Evolutionary conservation across 306 rosid species (phyloP).

Genomic region (Corylus avellana): DNA sequence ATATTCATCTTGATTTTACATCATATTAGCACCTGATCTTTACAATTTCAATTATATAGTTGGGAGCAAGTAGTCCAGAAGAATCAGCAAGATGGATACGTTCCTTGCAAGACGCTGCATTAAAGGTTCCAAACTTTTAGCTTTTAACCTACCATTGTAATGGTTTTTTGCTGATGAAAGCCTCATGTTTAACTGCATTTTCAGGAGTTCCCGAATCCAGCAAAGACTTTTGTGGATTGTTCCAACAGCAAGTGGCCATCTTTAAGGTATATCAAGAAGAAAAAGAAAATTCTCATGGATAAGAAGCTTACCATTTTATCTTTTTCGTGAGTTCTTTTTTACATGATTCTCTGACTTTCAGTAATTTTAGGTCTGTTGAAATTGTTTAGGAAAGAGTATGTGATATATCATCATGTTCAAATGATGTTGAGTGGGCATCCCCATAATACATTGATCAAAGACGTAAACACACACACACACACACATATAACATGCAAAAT

Average conservation of each 20-base stretch:
- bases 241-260: conserved; percentile 42
- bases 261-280: conserved; percentile 47
- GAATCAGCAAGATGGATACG: conserved; percentile 90
- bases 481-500: not conserved
- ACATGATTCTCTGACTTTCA: not conserved
- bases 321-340: not conserved
- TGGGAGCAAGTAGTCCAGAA: conserved; percentile 90
- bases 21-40: conserved; percentile 19
- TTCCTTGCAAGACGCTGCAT: conserved; percentile 65
- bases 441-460: not conserved
- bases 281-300: not conserved
- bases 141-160: conserved; percentile 13
- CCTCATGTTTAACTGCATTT: conserved; percentile 27
- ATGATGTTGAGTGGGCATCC: not conserved
- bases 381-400: not conserved
- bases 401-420: not conserved
- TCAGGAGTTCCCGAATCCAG: conserved; percentile 59
- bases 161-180: conserved; percentile 25
- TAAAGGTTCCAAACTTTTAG: conserved; percentile 54
- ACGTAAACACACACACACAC: not conserved
- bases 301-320: not conserved
- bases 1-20: conserved; percentile 8
- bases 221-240: conserved; percentile 41
- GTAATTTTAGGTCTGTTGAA: not conserved
- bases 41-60: conserved; percentile 41